These are phyloP conservation scores for Rutstroemia sp. DNA, from an alignment of 2,329 filamentous ascomycete species.

Conservation along the genomic window DNA sequence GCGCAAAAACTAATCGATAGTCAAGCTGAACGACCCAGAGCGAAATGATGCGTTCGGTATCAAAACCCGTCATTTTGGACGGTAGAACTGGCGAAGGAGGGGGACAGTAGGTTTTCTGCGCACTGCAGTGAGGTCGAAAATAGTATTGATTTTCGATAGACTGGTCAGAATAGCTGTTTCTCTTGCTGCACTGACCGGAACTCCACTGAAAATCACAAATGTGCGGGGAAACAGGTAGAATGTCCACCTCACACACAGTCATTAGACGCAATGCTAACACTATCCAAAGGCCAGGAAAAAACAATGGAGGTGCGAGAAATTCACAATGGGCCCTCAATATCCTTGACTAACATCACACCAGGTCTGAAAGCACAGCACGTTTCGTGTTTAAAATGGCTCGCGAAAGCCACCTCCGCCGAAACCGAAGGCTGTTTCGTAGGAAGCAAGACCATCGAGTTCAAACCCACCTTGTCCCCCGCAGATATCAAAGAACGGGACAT, in stretches of 20 bases:
- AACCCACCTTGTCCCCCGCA: constrained; percentile 24
- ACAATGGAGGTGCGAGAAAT: constrained; percentile 18
- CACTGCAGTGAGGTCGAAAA: background rate
- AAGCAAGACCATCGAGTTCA: constrained; percentile 32
- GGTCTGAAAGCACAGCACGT: constrained; percentile 56
- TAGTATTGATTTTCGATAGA: background rate
- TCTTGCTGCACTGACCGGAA: constrained; percentile 47
- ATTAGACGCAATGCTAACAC: background rate
- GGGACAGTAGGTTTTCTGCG: constrained; percentile 36
- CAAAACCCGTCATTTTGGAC: constrained; percentile 41
- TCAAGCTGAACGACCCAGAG: background rate
- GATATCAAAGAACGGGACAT: constrained; percentile 34
- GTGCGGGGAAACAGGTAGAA: constrained; percentile 46
- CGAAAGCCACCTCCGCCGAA: constrained; percentile 42
- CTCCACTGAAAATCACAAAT: constrained; percentile 45
- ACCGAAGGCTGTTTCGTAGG: constrained; percentile 45
- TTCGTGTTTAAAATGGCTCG: constrained; percentile 46
- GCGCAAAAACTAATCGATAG: constrained; percentile 20
- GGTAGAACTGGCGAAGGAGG: constrained; percentile 54
- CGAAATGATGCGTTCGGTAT: background rate
- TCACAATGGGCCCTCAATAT: background rate
- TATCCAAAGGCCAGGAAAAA: constrained; percentile 11
- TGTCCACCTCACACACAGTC: too few relatives aligned
- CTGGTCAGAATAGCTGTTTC: constrained; percentile 49
- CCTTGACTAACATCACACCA: constrained; percentile 19